A percentile compares a stretch with the other conserved stretches of the same genome.
Evolutionary conservation across 2,329 filamentous ascomycete species (phyloP).

Genomic region (Nemania bipapillata): DNA sequence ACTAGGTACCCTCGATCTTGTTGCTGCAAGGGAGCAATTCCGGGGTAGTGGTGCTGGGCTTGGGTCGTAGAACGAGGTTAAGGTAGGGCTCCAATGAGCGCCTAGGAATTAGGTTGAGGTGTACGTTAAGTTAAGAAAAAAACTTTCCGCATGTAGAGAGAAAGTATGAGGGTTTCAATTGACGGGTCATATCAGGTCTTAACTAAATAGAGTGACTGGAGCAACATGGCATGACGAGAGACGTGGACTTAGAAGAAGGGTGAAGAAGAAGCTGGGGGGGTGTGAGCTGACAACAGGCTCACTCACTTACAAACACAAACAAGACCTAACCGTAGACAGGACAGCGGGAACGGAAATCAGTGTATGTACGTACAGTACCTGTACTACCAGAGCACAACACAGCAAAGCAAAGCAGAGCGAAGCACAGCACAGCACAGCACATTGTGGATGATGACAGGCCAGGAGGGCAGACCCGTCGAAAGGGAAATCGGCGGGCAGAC

Average conservation of each 20-base stretch:
- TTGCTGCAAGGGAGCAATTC: constrained; percentile 42
- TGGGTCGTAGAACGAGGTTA: constrained; percentile 36
- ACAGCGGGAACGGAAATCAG: constrained; percentile 18
- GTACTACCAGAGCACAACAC: constrained; percentile 19
- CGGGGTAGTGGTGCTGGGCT: constrained; percentile 40
- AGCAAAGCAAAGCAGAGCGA: constrained; percentile 20
- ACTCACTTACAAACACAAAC: neutral
- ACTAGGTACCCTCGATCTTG: constrained; percentile 40
- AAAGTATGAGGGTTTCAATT: constrained; percentile 33
- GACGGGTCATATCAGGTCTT: constrained; percentile 47
- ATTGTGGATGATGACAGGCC: constrained; percentile 24
- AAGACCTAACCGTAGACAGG: constrained; percentile 1
- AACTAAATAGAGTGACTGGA: constrained; percentile 45
- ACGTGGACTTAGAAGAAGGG: constrained; percentile 30
- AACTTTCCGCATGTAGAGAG: constrained; percentile 19
- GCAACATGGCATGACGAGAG: constrained; percentile 49
- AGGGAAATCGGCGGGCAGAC: constrained; percentile 35
- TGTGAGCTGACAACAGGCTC: constrained; percentile 39
- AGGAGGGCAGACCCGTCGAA: constrained; percentile 29
- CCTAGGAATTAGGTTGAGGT: constrained; percentile 37
- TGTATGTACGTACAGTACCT: neutral
- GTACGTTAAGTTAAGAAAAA: constrained; percentile 15
- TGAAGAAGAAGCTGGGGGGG: constrained; percentile 36
- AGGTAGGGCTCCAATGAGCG: constrained; percentile 41
- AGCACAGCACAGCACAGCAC: constrained; percentile 19